phyloP scores from a whole-genome alignment of 768 basidiomycete genomes.

The Boletus eberwhitei region DNA sequence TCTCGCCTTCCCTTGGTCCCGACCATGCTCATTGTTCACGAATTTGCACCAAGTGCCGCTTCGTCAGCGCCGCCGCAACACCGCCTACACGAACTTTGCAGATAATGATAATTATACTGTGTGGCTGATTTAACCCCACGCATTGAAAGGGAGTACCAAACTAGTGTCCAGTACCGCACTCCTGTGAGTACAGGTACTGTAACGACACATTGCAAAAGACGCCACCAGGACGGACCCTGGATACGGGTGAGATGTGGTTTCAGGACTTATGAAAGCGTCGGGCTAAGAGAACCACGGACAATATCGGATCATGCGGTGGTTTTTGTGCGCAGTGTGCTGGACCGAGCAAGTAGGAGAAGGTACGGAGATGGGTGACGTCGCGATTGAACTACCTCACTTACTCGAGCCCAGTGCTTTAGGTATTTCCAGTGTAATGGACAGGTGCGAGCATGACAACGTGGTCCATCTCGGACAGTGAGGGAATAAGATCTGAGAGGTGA shows the following conservation, averaged over 20 bases:
- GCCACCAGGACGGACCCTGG: not conserved
- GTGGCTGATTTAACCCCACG: not conserved
- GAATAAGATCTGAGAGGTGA: not conserved
- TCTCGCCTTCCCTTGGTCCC: not conserved
- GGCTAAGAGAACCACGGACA: too few relatives aligned
- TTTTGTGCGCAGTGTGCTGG: not conserved
- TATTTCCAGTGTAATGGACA: not conserved
- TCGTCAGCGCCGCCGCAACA: not conserved
- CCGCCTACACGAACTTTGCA: not conserved
- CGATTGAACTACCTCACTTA: too few relatives aligned
- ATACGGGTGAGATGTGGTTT: not conserved
- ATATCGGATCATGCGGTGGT: not conserved
- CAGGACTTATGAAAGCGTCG: not conserved
- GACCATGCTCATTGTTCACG: not conserved
- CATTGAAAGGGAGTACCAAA: conserved; percentile 7
- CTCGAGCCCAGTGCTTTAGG: too few relatives aligned
- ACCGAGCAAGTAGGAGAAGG: not conserved
- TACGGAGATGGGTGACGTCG: too few relatives aligned
- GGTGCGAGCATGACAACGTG: not conserved
- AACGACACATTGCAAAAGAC: not conserved
- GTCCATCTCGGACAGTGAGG: not conserved
- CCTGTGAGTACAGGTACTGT: not conserved
- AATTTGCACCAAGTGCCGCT: not conserved
- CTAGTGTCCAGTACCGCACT: not conserved
- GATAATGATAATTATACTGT: not conserved